Conservation (phyloP, 2,329 filamentous ascomycete species). For the Hysterium pulicare region DNA sequence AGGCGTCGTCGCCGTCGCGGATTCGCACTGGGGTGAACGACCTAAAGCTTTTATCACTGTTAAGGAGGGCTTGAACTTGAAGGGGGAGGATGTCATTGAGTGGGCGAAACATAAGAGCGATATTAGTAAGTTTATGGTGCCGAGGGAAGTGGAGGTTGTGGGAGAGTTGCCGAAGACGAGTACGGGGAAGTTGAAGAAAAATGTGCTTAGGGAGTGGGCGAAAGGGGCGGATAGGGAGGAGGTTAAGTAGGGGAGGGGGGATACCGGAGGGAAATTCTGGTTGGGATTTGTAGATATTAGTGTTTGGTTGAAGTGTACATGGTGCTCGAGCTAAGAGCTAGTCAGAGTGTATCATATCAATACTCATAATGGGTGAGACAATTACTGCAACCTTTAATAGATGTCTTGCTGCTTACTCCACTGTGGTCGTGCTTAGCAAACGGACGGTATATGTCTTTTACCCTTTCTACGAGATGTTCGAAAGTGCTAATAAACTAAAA, state of each 20-base stretch:
- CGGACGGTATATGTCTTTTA: too few relatives aligned
- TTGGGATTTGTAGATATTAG: too few relatives aligned
- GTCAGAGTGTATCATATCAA: too few relatives aligned
- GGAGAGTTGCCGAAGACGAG: constrained; percentile 90
- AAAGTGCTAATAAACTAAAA: too few relatives aligned
- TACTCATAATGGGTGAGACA: too few relatives aligned
- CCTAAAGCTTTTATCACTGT: constrained; percentile 91
- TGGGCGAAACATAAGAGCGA: constrained; percentile 80
- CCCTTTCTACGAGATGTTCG: too few relatives aligned
- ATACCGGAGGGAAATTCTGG: too few relatives aligned
- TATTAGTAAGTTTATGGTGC: constrained; percentile 90
- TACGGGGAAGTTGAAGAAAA: constrained; percentile 96
- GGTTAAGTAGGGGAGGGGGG: not conserved
- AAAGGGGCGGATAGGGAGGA: constrained; percentile 44
- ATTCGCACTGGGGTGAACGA: constrained; percentile 92
- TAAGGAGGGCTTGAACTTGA: constrained; percentile 61
- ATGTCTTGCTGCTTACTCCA: too few relatives aligned
- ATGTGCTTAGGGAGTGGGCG: constrained; percentile 83
- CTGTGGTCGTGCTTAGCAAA: too few relatives aligned
- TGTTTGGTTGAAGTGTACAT: too few relatives aligned
- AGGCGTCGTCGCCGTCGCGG: constrained; percentile 81
- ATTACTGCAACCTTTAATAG: too few relatives aligned
- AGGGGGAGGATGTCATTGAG: constrained; percentile 67
- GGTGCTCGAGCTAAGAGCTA: too few relatives aligned
- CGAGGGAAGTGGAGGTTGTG: constrained; percentile 72